phyloP scores from a whole-genome alignment of 192 early-diverging fungal species.

The Chytriomyces confervae region DNA sequence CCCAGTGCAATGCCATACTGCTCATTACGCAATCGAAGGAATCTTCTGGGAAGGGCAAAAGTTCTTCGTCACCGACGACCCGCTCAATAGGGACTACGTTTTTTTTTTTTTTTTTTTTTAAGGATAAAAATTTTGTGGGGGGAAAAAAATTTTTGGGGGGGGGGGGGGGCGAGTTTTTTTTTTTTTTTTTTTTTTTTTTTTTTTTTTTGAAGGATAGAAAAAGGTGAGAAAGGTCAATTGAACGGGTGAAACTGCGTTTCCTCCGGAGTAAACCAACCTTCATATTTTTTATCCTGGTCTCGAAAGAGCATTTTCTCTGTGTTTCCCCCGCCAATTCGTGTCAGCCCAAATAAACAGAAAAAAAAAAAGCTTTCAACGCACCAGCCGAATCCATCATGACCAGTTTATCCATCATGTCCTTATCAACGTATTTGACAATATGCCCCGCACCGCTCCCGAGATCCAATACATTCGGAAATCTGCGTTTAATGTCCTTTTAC shows the following conservation, averaged over 20 bases:
- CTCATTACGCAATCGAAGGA: constrained; percentile 88
- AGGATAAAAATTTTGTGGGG: neutral
- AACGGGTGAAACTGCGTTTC: too few species aligned
- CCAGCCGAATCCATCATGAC: constrained; percentile 88
- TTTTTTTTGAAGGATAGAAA: neutral
- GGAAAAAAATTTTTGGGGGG: too few species aligned
- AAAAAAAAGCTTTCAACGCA: constrained; percentile 10
- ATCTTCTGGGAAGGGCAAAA: constrained; percentile 78
- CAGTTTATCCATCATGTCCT: constrained; percentile 80
- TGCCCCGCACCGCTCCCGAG: constrained; percentile 88
- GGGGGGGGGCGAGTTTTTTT: too few species aligned
- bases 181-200: neutral
- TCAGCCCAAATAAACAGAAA: neutral
- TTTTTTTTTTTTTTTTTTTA: neutral
- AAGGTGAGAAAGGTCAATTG: too few species aligned
- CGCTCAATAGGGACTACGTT: constrained; percentile 72
- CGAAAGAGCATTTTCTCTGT: constrained; percentile 57
- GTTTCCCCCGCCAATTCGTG: neutral
- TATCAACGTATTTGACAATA: constrained; percentile 80
- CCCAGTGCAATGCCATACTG: constrained; percentile 89
- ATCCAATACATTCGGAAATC: constrained; percentile 85
- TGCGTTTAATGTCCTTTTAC: constrained; percentile 84
- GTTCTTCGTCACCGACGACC: constrained; percentile 84
- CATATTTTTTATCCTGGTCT: constrained; percentile 53
- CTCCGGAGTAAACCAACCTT: constrained; percentile 17